Base-by-base conservation (phyloP, 169 alveolate species). In the Amoebophrya sp. region DNA sequence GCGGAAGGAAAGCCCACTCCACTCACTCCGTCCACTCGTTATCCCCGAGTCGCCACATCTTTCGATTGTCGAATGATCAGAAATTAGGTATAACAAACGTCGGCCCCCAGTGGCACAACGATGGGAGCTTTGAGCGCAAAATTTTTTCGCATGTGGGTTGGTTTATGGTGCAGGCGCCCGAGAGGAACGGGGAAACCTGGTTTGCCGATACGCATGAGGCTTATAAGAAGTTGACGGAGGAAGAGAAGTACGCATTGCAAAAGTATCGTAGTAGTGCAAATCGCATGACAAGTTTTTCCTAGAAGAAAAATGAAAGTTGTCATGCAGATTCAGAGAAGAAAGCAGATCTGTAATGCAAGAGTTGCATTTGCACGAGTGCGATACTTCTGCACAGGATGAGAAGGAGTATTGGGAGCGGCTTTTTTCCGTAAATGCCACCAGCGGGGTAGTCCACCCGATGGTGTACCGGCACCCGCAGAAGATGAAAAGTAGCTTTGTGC, bases 31-130 rank as follows among this genome's bases (percentile, higher is more conserved):
- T 66, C 32, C 88, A 66, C 88, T 25, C 88, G 35, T 2, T 7
- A 25, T 2, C 88, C 7, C 88, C 88, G 88, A 66, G 33, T 25
- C 88, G 33, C 32, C 88, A 66, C 35, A n/a, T 66, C 35, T 66
- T 66, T 25, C 18, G 88, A 25, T 25, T 66, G n/a, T 14, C 38
- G 10, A 66, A 66, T 25, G 88, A 66, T 14, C 23, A 41, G 55
- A 41, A 14, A 2, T 41, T 41, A 2, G 88, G 88, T 7, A 66
- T 66, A n/a, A 2, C 10, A 0, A 25, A 25, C 39, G 88, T 66
- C 38, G 88, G 88, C n/a, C 88, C 88, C n/a, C 88, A 66, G 88
- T 66, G 88, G 88, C 88, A 66, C 88, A 66, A 66, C 35, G 88
- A 66, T 25, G 88, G 88, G 10, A 7, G 10, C 35, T 66, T 66